phyloP scores from a whole-genome alignment of 495 filamentous ascomycete species.

The Penicillium coprophilum region DNA sequence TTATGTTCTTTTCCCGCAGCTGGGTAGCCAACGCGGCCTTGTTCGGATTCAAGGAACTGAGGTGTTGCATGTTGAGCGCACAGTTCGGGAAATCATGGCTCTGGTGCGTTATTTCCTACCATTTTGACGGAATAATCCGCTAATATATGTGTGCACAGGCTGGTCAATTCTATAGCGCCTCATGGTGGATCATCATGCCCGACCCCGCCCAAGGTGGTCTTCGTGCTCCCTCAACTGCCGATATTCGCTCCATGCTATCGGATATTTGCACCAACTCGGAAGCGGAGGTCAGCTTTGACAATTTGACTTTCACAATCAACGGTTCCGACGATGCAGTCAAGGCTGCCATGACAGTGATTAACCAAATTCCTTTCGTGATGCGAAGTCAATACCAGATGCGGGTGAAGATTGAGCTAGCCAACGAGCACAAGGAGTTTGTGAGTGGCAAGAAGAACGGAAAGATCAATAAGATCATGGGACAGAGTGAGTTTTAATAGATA shows the following conservation, averaged over 20 bases:
- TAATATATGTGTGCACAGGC: slow-evolving; percentile 56
- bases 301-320: slow-evolving; percentile 87
- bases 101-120: slow-evolving; percentile 55
- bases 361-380: slow-evolving; percentile 85
- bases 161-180: slow-evolving; percentile 95
- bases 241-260: slow-evolving; percentile 85
- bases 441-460: slow-evolving; percentile 99
- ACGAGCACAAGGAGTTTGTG: slow-evolving; percentile 99
- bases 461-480: slow-evolving; percentile 99
- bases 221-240: slow-evolving; percentile 68
- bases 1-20: slow-evolving; percentile 82
- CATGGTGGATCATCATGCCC: slow-evolving; percentile 88
- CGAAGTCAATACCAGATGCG: slow-evolving; percentile 87
- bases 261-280: slow-evolving; percentile 96
- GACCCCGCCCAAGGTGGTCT: slow-evolving; percentile 57
- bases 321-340: slow-evolving; percentile 96
- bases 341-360: slow-evolving; percentile 85
- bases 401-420: slow-evolving; percentile 97
- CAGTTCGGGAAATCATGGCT: slow-evolving; percentile 90
- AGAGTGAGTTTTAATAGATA: slow-evolving; percentile 57
- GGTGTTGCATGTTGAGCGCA: slow-evolving; percentile 88
- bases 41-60: slow-evolving; percentile 91
- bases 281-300: slow-evolving; percentile 91
- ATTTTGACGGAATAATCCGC: neutral
- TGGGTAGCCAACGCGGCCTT: slow-evolving; percentile 74